Evolutionary conservation across 2,329 filamentous ascomycete species (phyloP), one percentile per base, ranked within the genome.

Genomic region (Dothistroma septosporum): DNA sequence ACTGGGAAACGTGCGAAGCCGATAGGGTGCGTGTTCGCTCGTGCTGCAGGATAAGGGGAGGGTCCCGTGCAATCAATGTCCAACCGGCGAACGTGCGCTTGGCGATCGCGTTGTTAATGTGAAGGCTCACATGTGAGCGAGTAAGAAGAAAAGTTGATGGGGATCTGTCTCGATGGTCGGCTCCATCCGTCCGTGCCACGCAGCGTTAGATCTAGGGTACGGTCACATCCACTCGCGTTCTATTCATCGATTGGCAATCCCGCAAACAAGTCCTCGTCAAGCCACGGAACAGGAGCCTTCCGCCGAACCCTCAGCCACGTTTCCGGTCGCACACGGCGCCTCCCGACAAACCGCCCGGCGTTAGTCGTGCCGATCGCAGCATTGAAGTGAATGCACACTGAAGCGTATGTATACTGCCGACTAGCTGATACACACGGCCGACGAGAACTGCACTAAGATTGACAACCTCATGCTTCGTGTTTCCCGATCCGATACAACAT

Each of bases 101-200:
- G 8, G 9, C 6, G 0, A 19, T 44, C 2, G 24, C 1, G 50
- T 32, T 53, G 50, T 35, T 35, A 14, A 35, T 2, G 6, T 11
- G 2, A 10, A 31, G 1, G 16, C 47, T 21, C 28, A 53, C 31
- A 35, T 28, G 14, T 8, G 24, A 4, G 50, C 50, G 6, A 28
- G 16, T 11, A 53, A 32, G n/a, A 53, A n/a, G n/a, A n/a, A n/a
- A 53, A 53, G 50, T 53, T 21, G 50, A 35, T 53, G 28, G 35
- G 24, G 50, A 35, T 33, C 10, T 12, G 22, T 35, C 1, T 35
- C 10, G 50, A 53, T 31, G 21, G 19, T 2, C 50, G 3, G 24
- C 24, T 28, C 50, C 24, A n/a, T 21, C 4, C 11, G 11, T 28
- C n/a, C 2, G 24, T 21, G 31, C 31, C 50, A 12, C 35, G 8